phyloP scores from a whole-genome alignment of 805 yeast genomes.

The Hanseniaspora occidentalis region DNA sequence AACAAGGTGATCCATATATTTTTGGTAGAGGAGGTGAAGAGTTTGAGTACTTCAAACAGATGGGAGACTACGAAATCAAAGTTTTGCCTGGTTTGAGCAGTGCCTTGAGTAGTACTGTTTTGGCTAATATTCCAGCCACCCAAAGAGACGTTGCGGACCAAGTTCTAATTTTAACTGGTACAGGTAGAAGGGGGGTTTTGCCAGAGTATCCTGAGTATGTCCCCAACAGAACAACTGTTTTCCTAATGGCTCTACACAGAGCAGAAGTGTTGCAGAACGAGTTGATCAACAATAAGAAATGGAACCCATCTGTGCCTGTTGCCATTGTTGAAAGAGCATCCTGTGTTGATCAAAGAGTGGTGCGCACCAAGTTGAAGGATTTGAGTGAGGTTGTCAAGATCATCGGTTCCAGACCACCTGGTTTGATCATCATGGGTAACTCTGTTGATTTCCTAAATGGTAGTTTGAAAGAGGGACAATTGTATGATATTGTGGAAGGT shows the following conservation, averaged over 20 bases:
- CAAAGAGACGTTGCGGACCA: conserved; percentile 90
- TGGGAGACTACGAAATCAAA: conserved; percentile 47
- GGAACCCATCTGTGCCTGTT: conserved; percentile 67
- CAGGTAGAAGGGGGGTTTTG: conserved; percentile 75
- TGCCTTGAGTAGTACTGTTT: conserved; percentile 77
- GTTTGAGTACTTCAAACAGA: conserved; percentile 47
- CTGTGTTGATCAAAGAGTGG: conserved; percentile 83
- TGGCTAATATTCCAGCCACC: conserved; percentile 78
- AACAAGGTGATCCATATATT: conserved; percentile 95
- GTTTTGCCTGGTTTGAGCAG: conserved; percentile 87
- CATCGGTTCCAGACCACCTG: conserved; percentile 87
- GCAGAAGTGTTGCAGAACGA: conserved; percentile 37
- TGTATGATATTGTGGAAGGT: conserved; percentile 26
- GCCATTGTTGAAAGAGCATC: conserved; percentile 85
- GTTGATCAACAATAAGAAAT: conserved; percentile 35
- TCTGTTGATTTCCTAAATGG: conserved; percentile 46
- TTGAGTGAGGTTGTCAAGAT: conserved; percentile 63
- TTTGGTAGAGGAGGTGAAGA: conserved; percentile 98
- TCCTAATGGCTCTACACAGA: conserved; percentile 83
- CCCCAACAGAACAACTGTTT: conserved; percentile 64
- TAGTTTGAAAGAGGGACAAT: conserved; percentile 14
- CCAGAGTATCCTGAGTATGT: conserved; percentile 72
- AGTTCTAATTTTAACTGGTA: conserved; percentile 86
- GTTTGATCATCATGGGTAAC: conserved; percentile 68
- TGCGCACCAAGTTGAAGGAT: conserved; percentile 55